Evolutionary conservation across 306 rosid genomes (phyloP), one percentile per base, ranked within the genome.

Genomic region (Neltuma alba): DNA sequence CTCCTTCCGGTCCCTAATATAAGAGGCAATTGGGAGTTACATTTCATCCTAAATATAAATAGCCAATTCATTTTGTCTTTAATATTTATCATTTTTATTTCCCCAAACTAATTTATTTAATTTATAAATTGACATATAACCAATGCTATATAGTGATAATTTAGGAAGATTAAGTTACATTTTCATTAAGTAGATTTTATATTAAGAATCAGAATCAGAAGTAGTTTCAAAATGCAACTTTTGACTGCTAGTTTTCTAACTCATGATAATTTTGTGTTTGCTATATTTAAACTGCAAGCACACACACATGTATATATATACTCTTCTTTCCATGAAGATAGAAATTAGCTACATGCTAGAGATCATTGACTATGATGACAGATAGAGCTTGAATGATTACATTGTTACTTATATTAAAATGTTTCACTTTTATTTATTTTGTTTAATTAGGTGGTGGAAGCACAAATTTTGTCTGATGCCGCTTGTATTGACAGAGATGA

Each of bases 201-300:
- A n/a, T n/a, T n/a, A n/a, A n/a, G n/a, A n/a, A n/a, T n/a, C n/a
- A n/a, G n/a, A n/a, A n/a, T n/a, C n/a, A n/a, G n/a, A n/a, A n/a
- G n/a, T 60, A 52, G 77, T 63, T 61, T 58, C 9, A 48, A 79
- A 67, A 54, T 57, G 61, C 86, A 80, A 79, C 41, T 68, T 80
- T 75, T 67, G 79, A 60, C 44, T n/a, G 52, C 13, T 68, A 21
- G 33, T 14, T 68, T 68, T 68, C 7, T 68, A 12, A 25, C 36
- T 1, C 2, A 60, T 14, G 13, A 60, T 28, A 28, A 11, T 28
- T 13, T 27, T 58, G 64, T 58, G 34, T 25, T 58, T 58, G 9
- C 31, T 27, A 57, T 54, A n/a, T 15, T 5, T 52, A 18, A 52
- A 18, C 25, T n/a, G n/a, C 27, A 9, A n/a, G 33, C 11, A 25